These are phyloP conservation scores for Prinsepia uniflora DNA, from an alignment of 306 rosid genomes.

Conservation along the genomic window DNA sequence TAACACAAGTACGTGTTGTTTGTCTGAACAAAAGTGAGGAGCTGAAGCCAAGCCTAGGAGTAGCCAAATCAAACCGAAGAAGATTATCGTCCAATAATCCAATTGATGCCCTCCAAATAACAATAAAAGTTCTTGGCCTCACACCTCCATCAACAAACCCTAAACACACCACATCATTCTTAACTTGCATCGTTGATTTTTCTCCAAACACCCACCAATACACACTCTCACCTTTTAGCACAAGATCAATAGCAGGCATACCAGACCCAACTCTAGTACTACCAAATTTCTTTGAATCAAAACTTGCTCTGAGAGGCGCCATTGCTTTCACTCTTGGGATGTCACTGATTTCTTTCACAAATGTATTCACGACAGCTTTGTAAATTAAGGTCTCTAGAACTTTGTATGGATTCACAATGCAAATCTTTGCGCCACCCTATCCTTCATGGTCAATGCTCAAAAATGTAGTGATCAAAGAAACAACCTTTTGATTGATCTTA, in stretches of 20 bases:
- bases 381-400: slow-evolving; percentile 43
- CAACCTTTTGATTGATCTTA: slow-evolving; percentile 21
- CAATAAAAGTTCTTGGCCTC: slow-evolving; percentile 35
- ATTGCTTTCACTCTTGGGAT: slow-evolving; percentile 35
- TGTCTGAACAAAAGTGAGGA: too few relatives aligned
- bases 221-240: slow-evolving; percentile 36
- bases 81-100: too few relatives aligned
- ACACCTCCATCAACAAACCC: slow-evolving; percentile 60
- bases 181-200: slow-evolving; percentile 54
- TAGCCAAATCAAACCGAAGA: too few relatives aligned
- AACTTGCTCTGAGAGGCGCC: slow-evolving; percentile 51
- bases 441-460: slow-evolving; percentile 37
- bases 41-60: too few relatives aligned
- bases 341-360: slow-evolving; percentile 22
- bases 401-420: slow-evolving; percentile 53
- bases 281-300: slow-evolving; percentile 12
- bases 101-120: slow-evolving; percentile 57
- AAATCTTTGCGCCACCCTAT: slow-evolving; percentile 53
- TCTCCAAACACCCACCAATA: slow-evolving; percentile 49
- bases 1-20: slow-evolving; percentile 44
- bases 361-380: slow-evolving; percentile 35
- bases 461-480: slow-evolving; percentile 33
- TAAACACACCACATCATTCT: slow-evolving; percentile 43
- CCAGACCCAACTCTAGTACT: slow-evolving; percentile 38
- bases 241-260: slow-evolving; percentile 50